phyloP scores from a whole-genome alignment of 306 rosid genomes.

The Betula pendula region DNA sequence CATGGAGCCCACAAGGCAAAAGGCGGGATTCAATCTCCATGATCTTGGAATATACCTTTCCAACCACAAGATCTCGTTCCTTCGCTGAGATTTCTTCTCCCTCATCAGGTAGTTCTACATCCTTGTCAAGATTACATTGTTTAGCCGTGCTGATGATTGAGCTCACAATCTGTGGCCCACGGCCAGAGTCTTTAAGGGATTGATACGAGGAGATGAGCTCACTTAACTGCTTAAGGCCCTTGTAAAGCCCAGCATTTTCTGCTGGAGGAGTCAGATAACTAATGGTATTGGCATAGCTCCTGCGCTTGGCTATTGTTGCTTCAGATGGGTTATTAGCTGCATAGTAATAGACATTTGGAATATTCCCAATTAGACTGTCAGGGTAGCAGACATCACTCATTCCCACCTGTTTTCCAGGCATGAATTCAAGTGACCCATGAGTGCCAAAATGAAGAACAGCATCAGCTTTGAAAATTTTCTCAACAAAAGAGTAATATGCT shows the following conservation, averaged over 20 bases:
- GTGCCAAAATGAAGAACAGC: constrained; percentile 97
- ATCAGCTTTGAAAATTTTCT: constrained; percentile 91
- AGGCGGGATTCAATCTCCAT: constrained; percentile 98
- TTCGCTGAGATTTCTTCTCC: constrained; percentile 73
- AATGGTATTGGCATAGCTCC: constrained; percentile 97
- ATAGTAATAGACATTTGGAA: constrained; percentile 91
- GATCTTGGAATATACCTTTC: constrained; percentile 90
- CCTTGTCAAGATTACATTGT: constrained; percentile 98
- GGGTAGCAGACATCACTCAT: constrained; percentile 98
- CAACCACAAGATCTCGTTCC: constrained; percentile 89
- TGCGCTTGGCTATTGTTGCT: constrained; percentile 97
- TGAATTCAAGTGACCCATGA: constrained; percentile 97
- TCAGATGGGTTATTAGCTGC: constrained; percentile 98
- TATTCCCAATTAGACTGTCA: constrained; percentile 90
- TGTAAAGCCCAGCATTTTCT: constrained; percentile 98
- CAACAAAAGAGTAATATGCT: constrained; percentile 87
- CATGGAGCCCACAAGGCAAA: constrained; percentile 92
- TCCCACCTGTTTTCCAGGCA: constrained; percentile 99
- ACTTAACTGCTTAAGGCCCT: constrained; percentile 94
- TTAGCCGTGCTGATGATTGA: constrained; percentile 95
- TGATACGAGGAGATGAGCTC: constrained; percentile 96
- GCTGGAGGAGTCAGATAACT: constrained; percentile 99
- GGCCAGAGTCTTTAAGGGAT: constrained; percentile 94
- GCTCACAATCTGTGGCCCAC: constrained; percentile 93
- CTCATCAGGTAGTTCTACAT: constrained; percentile 84